Evolutionary conservation across 2,329 filamentous ascomycete species (phyloP).

Genomic region (Colletotrichum simmondsii): DNA sequence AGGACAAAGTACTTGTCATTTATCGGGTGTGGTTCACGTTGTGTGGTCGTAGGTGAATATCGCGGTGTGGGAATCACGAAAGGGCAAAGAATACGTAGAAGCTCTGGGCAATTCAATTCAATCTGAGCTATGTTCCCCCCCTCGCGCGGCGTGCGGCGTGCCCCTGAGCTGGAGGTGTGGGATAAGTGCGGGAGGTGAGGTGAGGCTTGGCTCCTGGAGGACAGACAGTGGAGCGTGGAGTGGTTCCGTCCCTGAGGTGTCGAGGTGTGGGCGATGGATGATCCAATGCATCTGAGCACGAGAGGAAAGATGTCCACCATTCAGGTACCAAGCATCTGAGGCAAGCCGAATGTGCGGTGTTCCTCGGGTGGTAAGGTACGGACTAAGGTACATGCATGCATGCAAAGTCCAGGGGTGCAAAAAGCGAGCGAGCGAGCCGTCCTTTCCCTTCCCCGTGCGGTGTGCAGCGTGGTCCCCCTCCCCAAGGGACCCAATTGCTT

Average conservation of each 20-base stretch:
- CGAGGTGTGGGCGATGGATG: background rate
- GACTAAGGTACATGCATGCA: constrained; percentile 13
- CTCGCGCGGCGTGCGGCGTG: background rate
- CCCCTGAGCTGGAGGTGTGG: background rate
- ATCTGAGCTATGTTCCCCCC: too few relatives aligned
- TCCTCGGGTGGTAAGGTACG: background rate
- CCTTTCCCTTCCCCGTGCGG: background rate
- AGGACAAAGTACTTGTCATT: background rate
- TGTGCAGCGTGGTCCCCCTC: too few relatives aligned
- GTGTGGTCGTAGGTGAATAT: background rate
- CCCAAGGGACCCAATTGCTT: constrained; percentile 5
- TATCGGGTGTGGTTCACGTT: background rate
- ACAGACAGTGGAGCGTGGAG: background rate
- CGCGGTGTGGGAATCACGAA: background rate
- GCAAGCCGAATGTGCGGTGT: background rate
- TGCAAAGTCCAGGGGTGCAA: background rate
- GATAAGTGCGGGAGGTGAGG: background rate
- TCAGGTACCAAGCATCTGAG: constrained; percentile 27
- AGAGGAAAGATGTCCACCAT: constrained; percentile 24
- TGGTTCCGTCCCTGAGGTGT: constrained; percentile 9
- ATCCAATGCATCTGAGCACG: background rate
- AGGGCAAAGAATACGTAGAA: background rate
- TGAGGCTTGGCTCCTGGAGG: background rate
- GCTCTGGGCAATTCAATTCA: background rate
- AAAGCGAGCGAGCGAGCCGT: background rate